Base-by-base conservation (phyloP, 179 eudicot species). In the Silene coronaria region DNA sequence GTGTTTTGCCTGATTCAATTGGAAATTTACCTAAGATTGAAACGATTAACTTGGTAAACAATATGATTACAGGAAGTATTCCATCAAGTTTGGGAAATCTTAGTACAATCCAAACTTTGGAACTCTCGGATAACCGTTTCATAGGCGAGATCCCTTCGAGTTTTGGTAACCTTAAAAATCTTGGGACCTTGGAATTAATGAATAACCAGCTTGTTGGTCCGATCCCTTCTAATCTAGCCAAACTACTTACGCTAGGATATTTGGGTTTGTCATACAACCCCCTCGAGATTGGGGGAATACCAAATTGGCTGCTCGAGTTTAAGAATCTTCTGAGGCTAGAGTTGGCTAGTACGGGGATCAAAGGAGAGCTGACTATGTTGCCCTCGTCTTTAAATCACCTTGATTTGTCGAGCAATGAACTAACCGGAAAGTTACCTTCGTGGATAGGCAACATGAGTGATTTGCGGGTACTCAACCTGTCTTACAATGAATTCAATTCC, bases 381-480 rank as follows among this genome's bases (percentile, higher is more conserved):
- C 36, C 67, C 13, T 32, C 21, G 2, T 60, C 65, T 16, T 19
- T 73, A 58, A 45, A 27, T 4, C 34, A 59, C 24, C 88, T 89
- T 5, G 93, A 89, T 74, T 69, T 89, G 67, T 89, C 91, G 10
- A 84, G 80, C 75, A 89, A 91, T 61, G 77, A 48, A 7, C 75
- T 91, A 57, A 71, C 57, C 23, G 96, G 97, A 16, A 83, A 83
- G 70, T 58, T 91, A 27, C 97, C 96, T 8, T 10, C 75, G 9
- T 91, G 93, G 91, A 88, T 91, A 0, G 97, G 90, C 8, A 90
- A 87, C 89, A 87, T 90, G 91, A 84, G 85, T 0, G 81, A 77
- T 42, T 87, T 92, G 14, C 82, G 82, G 0, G 73, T 75, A 53
- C 86, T 92, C 0, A 88, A 92, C 76, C 17, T 89, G 17, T 89